These are phyloP conservation scores for Dactylis glomerata DNA, from an alignment of 176 grass and related monocot genomes.

Conservation along the genomic window DNA sequence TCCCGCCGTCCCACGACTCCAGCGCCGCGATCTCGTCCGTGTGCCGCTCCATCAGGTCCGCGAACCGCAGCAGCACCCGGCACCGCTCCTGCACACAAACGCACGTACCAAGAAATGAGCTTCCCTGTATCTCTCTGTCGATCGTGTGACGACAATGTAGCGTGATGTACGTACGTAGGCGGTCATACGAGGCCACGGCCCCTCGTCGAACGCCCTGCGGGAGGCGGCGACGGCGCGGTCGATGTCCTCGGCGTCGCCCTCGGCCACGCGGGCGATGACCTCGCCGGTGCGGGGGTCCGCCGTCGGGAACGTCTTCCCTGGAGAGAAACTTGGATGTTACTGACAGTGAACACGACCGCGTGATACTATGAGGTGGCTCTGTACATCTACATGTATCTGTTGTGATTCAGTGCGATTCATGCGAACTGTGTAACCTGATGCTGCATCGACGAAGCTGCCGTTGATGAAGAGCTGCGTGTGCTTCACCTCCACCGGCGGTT, in stretches of 20 bases:
- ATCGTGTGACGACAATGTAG: background rate
- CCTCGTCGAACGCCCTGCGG: constrained; percentile 81
- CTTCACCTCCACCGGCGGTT: constrained; percentile 70
- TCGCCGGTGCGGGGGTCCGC: constrained; percentile 77
- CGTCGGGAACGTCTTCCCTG: constrained; percentile 83
- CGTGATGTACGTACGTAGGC: constrained; percentile 53
- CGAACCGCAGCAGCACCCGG: constrained; percentile 63
- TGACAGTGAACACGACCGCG: background rate
- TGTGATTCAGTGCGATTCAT: background rate
- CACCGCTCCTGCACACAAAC: constrained; percentile 62
- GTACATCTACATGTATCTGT: background rate
- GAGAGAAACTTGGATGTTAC: background rate
- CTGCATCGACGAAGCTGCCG: constrained; percentile 82
- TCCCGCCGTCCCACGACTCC: constrained; percentile 97
- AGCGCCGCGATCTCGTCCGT: constrained; percentile 73
- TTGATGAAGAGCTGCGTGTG: constrained; percentile 82
- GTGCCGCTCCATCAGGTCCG: constrained; percentile 86
- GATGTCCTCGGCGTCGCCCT: constrained; percentile 65
- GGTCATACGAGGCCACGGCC: constrained; percentile 81
- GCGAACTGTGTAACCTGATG: constrained; percentile 52
- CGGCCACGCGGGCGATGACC: constrained; percentile 68
- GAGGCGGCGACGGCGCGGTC: constrained; percentile 60
- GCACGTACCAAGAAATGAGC: background rate
- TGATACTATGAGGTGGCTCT: background rate
- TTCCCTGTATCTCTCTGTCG: background rate